Evolutionary conservation across 768 basidiomycete genomes (phyloP), one percentile per base, ranked within the genome.

Genomic region (Phylloporus scabripes): DNA sequence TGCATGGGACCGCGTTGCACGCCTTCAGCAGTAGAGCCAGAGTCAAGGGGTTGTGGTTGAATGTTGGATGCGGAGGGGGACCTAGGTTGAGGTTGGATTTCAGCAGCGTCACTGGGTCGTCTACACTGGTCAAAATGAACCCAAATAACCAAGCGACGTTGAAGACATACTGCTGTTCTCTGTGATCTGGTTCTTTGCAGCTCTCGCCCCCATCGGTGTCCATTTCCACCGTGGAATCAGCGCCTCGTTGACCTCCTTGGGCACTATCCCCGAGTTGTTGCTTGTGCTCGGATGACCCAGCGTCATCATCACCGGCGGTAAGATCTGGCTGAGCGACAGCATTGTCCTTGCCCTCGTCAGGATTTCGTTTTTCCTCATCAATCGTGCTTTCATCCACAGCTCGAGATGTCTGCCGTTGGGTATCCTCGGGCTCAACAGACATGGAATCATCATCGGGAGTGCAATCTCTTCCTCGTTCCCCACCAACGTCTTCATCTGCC

Each of bases 1-100:
- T 70, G 55, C 8, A 66, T 67, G 15, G 67, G 68, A 11, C 79
- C 79, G 42, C 74, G 69, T 49, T 80, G 75, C 9, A 67, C 55
- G 42, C 78, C 78, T 50, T 69, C 66, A 31, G 72, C 53, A 21
- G 69, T 68, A 36, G 74, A 53, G 31, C 71, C 73, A 7, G 66
- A 57, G 11, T 59, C 59, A 26, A 58, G 38, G 18, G 59, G 36
- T 45, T 47, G 52, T 24, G 40, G 20, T 43, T 49, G 60, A 20
- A n/a, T 5, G 11, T 45, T 39, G 36, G 51, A 20, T 32, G 33
- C 36, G 29, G 52, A 36, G 20, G 46, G 21, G 41, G 48, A 32
- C 11, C 24, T 23, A 12, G 49, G 28, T 23, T 42, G 53, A 12
- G 46, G 40, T 36, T 48, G 52, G 14, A 43, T 37, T 24, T 65